Conservation (phyloP, 805 yeast species). For the Yamadazyma tumulicola region DNA sequence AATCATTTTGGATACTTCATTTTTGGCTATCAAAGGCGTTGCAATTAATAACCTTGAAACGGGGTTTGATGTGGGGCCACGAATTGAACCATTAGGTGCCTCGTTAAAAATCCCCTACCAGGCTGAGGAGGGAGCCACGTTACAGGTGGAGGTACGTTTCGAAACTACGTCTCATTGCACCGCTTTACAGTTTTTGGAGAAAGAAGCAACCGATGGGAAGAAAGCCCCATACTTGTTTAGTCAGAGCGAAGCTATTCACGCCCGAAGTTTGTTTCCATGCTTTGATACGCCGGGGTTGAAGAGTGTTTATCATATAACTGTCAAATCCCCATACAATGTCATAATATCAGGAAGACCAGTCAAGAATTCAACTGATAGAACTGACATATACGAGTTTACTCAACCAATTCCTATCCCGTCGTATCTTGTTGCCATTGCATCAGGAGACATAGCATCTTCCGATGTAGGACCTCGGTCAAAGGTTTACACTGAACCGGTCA, state of each 20-base stretch:
- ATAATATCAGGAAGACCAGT: slow-evolving; percentile 68
- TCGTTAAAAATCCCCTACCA: slow-evolving; percentile 38
- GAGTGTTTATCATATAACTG: slow-evolving; percentile 55
- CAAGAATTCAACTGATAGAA: background rate
- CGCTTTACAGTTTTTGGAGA: slow-evolving; percentile 82
- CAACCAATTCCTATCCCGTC: slow-evolving; percentile 86
- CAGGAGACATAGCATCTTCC: slow-evolving; percentile 69
- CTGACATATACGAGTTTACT: slow-evolving; percentile 34
- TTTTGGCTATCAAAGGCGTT: slow-evolving; percentile 45
- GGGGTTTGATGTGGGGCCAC: slow-evolving; percentile 31
- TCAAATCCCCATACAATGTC: slow-evolving; percentile 63
- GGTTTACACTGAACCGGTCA: slow-evolving; percentile 74
- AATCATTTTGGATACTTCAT: slow-evolving; percentile 67
- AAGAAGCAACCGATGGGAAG: slow-evolving; percentile 70
- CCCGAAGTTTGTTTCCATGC: slow-evolving; percentile 82
- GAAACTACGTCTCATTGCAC: slow-evolving; percentile 73
- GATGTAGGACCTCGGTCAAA: slow-evolving; percentile 83
- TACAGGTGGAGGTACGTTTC: slow-evolving; percentile 48
- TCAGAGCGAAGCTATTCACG: slow-evolving; percentile 90
- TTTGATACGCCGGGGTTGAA: slow-evolving; percentile 89
- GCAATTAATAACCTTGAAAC: slow-evolving; percentile 34
- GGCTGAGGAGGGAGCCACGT: slow-evolving; percentile 5
- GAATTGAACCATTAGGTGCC: slow-evolving; percentile 58
- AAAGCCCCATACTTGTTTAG: slow-evolving; percentile 73
- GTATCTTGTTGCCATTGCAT: slow-evolving; percentile 78